These are phyloP conservation scores for Phytopythium montanum DNA, from an alignment of 352 stramenopile species.

Conservation along the genomic window DNA sequence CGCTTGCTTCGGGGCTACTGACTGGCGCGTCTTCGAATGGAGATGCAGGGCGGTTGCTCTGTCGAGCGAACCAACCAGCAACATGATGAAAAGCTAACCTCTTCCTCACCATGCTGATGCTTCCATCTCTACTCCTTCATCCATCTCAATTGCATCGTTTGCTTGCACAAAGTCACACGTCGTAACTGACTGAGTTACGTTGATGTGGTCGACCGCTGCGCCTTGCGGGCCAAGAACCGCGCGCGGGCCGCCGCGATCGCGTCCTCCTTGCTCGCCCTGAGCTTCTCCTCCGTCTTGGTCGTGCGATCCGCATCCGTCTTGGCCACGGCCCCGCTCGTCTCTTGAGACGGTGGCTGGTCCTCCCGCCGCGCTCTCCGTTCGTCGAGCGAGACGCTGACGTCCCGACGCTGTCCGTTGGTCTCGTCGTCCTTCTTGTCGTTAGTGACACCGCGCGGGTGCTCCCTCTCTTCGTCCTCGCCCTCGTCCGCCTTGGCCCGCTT, in stretches of 20 bases:
- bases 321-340: conserved; percentile 10
- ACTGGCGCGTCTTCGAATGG: not conserved
- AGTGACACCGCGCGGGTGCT: not conserved
- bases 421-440: conserved; percentile 1
- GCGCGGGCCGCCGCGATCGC: conserved; percentile 71
- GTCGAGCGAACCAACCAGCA: not conserved
- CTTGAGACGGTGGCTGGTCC: conserved; percentile 15
- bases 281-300: conserved; percentile 3
- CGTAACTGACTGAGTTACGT: no score
- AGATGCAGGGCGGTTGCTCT: not conserved
- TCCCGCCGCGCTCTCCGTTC: conserved; percentile 3
- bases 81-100: conserved; percentile 9
- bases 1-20: not conserved
- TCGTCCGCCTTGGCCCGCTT: not conserved
- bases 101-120: not conserved
- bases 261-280: conserved; percentile 61
- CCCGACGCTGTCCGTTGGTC: not conserved
- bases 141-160: no score
- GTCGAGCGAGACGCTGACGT: not conserved
- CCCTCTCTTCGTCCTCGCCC: no score
- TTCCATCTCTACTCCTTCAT: not conserved
- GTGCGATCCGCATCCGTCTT: not conserved
- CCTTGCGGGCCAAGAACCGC: conserved; percentile 85
- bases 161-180: no score
- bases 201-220: conserved; percentile 25